Evolutionary conservation across 495 filamentous ascomycete genomes (phyloP).

Genomic region (Talaromyces nanjingensis): DNA sequence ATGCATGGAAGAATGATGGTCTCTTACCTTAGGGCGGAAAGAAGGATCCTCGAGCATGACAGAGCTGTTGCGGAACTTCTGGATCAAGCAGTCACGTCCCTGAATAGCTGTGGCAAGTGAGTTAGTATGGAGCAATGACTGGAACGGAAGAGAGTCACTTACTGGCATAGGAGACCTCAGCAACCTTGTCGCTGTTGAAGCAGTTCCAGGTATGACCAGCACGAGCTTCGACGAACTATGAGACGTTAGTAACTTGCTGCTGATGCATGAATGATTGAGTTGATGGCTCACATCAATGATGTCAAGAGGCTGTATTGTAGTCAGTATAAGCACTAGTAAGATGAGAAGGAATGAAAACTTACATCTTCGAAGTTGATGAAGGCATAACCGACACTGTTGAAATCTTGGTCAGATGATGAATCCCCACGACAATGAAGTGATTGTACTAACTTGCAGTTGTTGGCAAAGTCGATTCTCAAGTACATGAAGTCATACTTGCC

Average conservation of each 20-base stretch:
- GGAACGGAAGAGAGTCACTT: slow-evolving; percentile 25
- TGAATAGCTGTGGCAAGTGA: slow-evolving; percentile 62
- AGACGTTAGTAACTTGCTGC: slow-evolving; percentile 20
- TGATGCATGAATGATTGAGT: slow-evolving; percentile 9
- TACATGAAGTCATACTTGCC: slow-evolving; percentile 94
- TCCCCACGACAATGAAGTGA: background rate
- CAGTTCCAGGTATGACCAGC: slow-evolving; percentile 73
- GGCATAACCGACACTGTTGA: slow-evolving; percentile 82
- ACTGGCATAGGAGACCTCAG: slow-evolving; percentile 93
- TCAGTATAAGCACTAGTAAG: slow-evolving; percentile 14
- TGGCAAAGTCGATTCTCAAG: slow-evolving; percentile 84
- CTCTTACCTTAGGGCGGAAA: slow-evolving; percentile 73
- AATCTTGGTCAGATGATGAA: slow-evolving; percentile 18
- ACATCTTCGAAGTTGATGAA: slow-evolving; percentile 93
- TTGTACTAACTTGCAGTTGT: slow-evolving; percentile 74
- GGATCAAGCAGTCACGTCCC: slow-evolving; percentile 79
- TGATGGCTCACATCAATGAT: slow-evolving; percentile 58
- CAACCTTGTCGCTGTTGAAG: slow-evolving; percentile 77
- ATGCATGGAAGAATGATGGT: background rate
- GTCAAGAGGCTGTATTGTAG: slow-evolving; percentile 50
- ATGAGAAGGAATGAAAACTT: slow-evolving; percentile 23
- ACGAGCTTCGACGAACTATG: slow-evolving; percentile 67
- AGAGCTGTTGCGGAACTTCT: slow-evolving; percentile 93
- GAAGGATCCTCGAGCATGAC: slow-evolving; percentile 81
- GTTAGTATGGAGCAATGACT: background rate